These are phyloP conservation scores for Limonium bicolor DNA, from an alignment of 148 eudicot species.

Conservation along the genomic window DNA sequence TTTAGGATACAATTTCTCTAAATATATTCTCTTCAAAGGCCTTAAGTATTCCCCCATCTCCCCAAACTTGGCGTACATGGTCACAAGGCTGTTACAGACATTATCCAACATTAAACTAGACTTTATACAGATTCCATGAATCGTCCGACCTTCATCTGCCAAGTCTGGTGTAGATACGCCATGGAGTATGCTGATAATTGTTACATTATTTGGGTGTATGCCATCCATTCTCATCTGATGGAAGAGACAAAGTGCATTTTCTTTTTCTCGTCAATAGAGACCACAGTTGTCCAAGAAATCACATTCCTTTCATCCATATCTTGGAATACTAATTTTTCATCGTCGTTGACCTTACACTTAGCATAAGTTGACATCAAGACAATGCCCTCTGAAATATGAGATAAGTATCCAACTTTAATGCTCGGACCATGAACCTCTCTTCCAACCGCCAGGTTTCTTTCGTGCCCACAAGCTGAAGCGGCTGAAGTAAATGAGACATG, in stretches of 20 bases:
- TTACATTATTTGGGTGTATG: slow-evolving; percentile 68
- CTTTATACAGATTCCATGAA: slow-evolving; percentile 64
- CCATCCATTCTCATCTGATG: slow-evolving; percentile 56
- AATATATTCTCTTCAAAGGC: slow-evolving; percentile 41
- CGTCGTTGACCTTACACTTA: slow-evolving; percentile 44
- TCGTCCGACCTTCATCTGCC: slow-evolving; percentile 47
- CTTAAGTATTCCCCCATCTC: slow-evolving; percentile 39
- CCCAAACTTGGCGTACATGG: slow-evolving; percentile 77
- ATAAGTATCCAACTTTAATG: slow-evolving; percentile 36
- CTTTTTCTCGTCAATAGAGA: slow-evolving; percentile 50
- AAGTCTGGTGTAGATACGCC: slow-evolving; percentile 30
- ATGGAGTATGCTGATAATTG: slow-evolving; percentile 58
- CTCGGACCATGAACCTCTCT: slow-evolving; percentile 51
- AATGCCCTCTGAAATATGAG: slow-evolving; percentile 48
- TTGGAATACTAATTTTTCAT: slow-evolving; percentile 42
- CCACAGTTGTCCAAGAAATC: slow-evolving; percentile 85
- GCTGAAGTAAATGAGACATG: slow-evolving; percentile 64
- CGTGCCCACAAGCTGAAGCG: slow-evolving; percentile 62
- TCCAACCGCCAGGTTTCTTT: slow-evolving; percentile 36
- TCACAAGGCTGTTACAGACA: slow-evolving; percentile 65
- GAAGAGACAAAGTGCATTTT: slow-evolving; percentile 39
- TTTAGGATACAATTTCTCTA: slow-evolving; percentile 59
- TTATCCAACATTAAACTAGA: slow-evolving; percentile 39
- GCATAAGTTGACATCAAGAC: slow-evolving; percentile 63
- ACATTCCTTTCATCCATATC: slow-evolving; percentile 55